Conservation (phyloP, 768 basidiomycete species). For the Kwoniella heveanensis region DNA sequence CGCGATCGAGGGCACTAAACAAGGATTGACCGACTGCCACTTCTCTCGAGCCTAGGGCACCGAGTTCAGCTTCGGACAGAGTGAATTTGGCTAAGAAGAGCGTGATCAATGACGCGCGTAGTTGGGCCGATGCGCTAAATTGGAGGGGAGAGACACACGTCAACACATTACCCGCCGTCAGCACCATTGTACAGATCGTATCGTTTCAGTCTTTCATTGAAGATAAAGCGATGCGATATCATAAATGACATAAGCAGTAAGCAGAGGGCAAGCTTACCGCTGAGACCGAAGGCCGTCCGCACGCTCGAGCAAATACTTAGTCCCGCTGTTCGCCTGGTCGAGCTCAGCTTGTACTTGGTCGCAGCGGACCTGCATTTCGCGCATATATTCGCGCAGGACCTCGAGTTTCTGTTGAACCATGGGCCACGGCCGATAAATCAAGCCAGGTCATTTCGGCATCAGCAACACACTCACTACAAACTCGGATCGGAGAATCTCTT, state of each 20-base stretch:
- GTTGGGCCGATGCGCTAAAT: slow-evolving; percentile 54
- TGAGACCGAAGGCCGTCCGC: slow-evolving; percentile 61
- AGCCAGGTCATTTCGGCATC: no score
- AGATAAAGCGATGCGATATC: no score
- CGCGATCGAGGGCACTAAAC: slow-evolving; percentile 84
- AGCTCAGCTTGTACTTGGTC: slow-evolving; percentile 81
- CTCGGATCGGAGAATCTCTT: no score
- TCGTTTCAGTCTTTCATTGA: no score
- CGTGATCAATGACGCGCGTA: slow-evolving; percentile 71
- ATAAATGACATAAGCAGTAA: no score
- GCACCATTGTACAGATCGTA: no score
- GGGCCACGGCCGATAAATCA: no score
- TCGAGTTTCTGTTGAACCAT: slow-evolving; percentile 71
- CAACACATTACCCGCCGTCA: no score
- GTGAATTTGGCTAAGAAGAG: slow-evolving; percentile 86
- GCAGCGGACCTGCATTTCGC: slow-evolving; percentile 77
- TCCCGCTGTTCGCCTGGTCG: slow-evolving; percentile 71
- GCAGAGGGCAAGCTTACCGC: slow-evolving; percentile 42
- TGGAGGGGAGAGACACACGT: background rate
- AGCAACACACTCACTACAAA: no score
- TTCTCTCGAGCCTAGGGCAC: slow-evolving; percentile 75
- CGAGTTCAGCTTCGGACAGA: slow-evolving; percentile 70
- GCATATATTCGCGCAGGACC: slow-evolving; percentile 73
- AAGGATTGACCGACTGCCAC: slow-evolving; percentile 72
- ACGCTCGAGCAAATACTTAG: slow-evolving; percentile 75